A percentile compares a stretch with the other conserved stretches of the same genome.
These are phyloP conservation scores for Ustilago loliicola DNA, from an alignment of 1,284 basidiomycete species.

Conservation along the genomic window DNA sequence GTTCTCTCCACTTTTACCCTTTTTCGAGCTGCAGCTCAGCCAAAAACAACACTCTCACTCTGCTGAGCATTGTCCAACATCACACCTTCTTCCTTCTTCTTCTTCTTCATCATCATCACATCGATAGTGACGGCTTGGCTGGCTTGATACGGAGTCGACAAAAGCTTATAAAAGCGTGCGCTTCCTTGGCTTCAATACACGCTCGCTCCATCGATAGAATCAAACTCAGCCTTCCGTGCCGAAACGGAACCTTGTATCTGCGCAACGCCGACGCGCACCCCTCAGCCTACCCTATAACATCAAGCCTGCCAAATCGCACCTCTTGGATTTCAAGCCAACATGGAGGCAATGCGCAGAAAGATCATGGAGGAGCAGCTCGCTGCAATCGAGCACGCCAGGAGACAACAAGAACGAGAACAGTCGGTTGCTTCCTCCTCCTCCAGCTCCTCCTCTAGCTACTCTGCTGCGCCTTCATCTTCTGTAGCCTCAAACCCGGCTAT, in stretches of 20 bases:
- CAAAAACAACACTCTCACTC: constrained; percentile 5
- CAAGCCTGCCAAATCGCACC: no score
- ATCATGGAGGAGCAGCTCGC: constrained; percentile 54
- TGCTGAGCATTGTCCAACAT: no score
- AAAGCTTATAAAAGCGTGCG: no score
- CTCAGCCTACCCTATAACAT: no score
- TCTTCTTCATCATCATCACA: background rate
- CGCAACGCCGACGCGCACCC: background rate
- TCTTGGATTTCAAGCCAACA: background rate
- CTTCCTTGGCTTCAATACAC: background rate
- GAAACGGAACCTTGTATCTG: background rate
- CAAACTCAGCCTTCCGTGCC: no score
- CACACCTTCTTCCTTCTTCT: no score
- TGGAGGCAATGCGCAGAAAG: constrained; percentile 56
- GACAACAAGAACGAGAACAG: constrained; percentile 25
- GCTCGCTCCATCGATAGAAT: background rate
- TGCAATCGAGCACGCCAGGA: constrained; percentile 33
- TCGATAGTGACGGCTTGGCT: no score
- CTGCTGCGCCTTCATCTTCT: constrained; percentile 12
- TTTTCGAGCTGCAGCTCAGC: constrained; percentile 1
- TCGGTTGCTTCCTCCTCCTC: constrained; percentile 9
- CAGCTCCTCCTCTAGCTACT: constrained; percentile 1
- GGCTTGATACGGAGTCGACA: no score
- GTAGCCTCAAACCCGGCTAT: constrained; percentile 23
- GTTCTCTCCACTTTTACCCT: constrained; percentile 27